Base-by-base conservation (phyloP, 2,329 filamentous ascomycete genomes). In the Pyricularia sp. region DNA sequence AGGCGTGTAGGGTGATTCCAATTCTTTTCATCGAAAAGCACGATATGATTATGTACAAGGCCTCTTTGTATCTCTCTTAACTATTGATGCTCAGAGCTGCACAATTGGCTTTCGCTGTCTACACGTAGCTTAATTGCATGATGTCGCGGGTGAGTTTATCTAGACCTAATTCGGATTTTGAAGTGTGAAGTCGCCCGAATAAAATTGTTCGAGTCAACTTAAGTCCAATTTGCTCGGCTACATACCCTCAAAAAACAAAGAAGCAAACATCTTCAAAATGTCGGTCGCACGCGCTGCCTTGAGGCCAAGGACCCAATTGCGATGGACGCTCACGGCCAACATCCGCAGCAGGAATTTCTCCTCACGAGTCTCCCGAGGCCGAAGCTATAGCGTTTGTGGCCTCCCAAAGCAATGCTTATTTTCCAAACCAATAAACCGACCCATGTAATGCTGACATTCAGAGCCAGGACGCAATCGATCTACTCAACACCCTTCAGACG, bases 401-500 rank as follows among this genome's bases (percentile, higher is more conserved):
- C 58, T 26, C 33, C 33, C 4, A 23, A n/a, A 3, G 9, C 58
- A 12, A 10, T 26, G 58, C 58, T 7, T 10, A 23, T 26, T 61
- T 26, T 61, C 12, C 9, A n/a, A 17, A 26, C 58, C 7, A 17
- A n/a, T 17, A 6, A n/a, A 9, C 42, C 17, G n/a, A 6, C 11
- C 17, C 5, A 50, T 50, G 5, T 7, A 50, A 5, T 50, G 14
- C 58, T 26, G 14, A 26, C 23, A 1, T 61, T 9, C 7, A 61
- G 3, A 61, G 7, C 58, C 72, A 97, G 93, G 93, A 95, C 77
- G 95, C 94, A 65, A 89, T 98, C 71, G 83, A 88, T 73, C 88
- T 91, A 58, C 86, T 98, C 76, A 98, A 98, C 79, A 91, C 92
- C 64, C 88, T 98, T 67, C 95, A 99, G 79, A 93, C 92, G 61